phyloP scores from a whole-genome alignment of 176 grass and related monocot genomes.

The Bonia amplexicaulis region DNA sequence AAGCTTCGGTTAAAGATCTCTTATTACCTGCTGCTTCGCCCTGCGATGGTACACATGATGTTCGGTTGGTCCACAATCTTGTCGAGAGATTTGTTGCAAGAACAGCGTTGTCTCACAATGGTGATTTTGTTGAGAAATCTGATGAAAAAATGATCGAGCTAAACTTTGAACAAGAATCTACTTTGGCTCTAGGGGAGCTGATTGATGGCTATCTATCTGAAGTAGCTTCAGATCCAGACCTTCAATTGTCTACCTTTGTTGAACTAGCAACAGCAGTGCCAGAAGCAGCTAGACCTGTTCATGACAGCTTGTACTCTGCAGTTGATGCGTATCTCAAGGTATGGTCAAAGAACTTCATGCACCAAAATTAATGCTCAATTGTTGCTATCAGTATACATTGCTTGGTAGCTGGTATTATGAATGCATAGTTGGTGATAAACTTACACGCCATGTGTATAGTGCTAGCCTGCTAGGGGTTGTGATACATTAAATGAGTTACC shows the following conservation, averaged over 20 bases:
- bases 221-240: constrained; percentile 73
- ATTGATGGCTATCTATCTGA: constrained; percentile 84
- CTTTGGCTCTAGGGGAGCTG: constrained; percentile 73
- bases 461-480: neutral
- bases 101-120: constrained; percentile 33
- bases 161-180: constrained; percentile 56
- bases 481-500: neutral
- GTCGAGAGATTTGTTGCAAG: constrained; percentile 73
- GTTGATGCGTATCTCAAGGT: constrained; percentile 98
- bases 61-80: constrained; percentile 64
- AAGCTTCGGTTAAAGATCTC: constrained; percentile 83
- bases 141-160: constrained; percentile 76
- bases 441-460: neutral
- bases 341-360: constrained; percentile 19
- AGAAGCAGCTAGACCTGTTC: constrained; percentile 63
- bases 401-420: neutral
- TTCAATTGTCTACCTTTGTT: constrained; percentile 67
- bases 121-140: constrained; percentile 49
- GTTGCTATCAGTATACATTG: neutral
- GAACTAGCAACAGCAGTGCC: constrained; percentile 67
- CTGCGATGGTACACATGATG: constrained; percentile 53
- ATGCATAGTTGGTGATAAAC: neutral
- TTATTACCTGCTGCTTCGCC: constrained; percentile 51
- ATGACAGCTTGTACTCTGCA: constrained; percentile 77
- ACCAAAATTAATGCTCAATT: constrained; percentile 7